Percentiles rank a stretch among this genome's conserved stretches.
Conservation (phyloP, 345 rosid species). For the Eucalyptus grandis region DNA sequence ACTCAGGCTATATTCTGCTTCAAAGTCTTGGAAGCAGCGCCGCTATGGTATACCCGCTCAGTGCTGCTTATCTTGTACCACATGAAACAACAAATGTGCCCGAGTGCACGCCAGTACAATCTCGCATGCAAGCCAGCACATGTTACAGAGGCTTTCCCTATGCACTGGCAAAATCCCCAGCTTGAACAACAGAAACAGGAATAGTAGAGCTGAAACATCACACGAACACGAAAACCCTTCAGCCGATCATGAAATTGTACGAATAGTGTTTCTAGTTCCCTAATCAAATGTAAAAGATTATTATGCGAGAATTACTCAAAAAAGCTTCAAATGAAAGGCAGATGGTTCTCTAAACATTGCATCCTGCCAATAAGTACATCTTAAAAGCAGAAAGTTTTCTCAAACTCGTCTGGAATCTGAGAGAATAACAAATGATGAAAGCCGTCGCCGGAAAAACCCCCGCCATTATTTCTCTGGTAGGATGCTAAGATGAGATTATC, state of each 20-base stretch:
- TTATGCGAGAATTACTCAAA: not conserved
- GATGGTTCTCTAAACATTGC: not conserved
- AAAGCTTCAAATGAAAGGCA: not conserved
- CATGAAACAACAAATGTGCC: slow-evolving; percentile 28
- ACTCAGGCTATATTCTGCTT: slow-evolving; percentile 6
- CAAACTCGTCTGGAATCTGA: not conserved
- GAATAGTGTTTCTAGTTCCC: not conserved
- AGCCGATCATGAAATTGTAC: not conserved
- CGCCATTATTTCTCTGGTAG: not conserved
- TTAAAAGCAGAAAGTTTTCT: not conserved
- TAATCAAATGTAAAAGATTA: not conserved
- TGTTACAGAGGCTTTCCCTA: slow-evolving; percentile 55
- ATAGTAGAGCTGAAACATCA: slow-evolving; percentile 33
- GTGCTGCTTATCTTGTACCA: slow-evolving; percentile 33
- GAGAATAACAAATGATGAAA: not conserved
- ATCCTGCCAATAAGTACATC: not conserved
- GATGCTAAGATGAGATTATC: not conserved
- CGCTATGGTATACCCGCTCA: slow-evolving; percentile 9
- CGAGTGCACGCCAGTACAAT: slow-evolving; percentile 36
- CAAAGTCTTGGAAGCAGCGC: slow-evolving; percentile 20
- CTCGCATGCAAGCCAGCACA: slow-evolving; percentile 51
- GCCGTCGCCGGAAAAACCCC: not conserved
- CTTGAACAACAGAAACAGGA: slow-evolving; percentile 54
- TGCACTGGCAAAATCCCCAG: slow-evolving; percentile 68
- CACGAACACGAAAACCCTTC: not conserved